A percentile compares a stretch with the other conserved stretches of the same genome.
phyloP scores from a whole-genome alignment of 164 flowering plant species.

The Vitis riparia region DNA sequence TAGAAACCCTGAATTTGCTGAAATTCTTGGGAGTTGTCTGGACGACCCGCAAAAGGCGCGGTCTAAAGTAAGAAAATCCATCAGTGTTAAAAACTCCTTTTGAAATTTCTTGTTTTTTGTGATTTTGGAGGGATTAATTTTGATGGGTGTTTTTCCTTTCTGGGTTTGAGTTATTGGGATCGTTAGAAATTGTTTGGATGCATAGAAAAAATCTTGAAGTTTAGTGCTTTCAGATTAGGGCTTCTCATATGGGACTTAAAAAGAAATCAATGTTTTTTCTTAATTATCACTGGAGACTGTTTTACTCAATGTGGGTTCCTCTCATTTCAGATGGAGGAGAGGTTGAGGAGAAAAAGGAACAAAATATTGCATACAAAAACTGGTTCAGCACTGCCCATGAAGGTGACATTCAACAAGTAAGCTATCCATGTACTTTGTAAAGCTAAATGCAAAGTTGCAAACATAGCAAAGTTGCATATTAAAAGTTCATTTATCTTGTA shows the following conservation, averaged over 20 bases:
- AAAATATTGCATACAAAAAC: slow-evolving; percentile 81
- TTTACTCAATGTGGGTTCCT: too few relatives aligned
- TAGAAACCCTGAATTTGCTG: slow-evolving; percentile 84
- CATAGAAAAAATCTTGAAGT: neutral
- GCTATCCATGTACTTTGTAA: slow-evolving; percentile 11
- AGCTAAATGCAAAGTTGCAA: too few relatives aligned
- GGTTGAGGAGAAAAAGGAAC: slow-evolving; percentile 77
- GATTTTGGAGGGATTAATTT: neutral
- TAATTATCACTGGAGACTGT: too few relatives aligned
- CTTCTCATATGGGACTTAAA: too few relatives aligned
- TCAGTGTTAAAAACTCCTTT: neutral
- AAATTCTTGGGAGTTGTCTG: slow-evolving; percentile 63
- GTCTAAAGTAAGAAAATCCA: slow-evolving; percentile 40
- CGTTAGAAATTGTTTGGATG: neutral
- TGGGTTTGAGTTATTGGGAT: slow-evolving; percentile 6
- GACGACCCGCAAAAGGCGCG: slow-evolving; percentile 76
- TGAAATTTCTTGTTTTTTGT: neutral
- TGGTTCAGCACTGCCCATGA: slow-evolving; percentile 74
- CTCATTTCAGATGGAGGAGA: slow-evolving; percentile 68
- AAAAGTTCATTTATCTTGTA: too few relatives aligned
- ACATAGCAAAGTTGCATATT: too few relatives aligned
- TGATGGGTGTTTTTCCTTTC: neutral
- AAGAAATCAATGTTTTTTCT: too few relatives aligned
- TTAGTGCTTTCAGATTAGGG: too few relatives aligned
- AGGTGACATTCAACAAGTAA: slow-evolving; percentile 79